A percentile compares a stretch with the other conserved stretches of the same genome.
phyloP scores from a whole-genome alignment of 345 rosid species.

The Eucalyptus regnans region DNA sequence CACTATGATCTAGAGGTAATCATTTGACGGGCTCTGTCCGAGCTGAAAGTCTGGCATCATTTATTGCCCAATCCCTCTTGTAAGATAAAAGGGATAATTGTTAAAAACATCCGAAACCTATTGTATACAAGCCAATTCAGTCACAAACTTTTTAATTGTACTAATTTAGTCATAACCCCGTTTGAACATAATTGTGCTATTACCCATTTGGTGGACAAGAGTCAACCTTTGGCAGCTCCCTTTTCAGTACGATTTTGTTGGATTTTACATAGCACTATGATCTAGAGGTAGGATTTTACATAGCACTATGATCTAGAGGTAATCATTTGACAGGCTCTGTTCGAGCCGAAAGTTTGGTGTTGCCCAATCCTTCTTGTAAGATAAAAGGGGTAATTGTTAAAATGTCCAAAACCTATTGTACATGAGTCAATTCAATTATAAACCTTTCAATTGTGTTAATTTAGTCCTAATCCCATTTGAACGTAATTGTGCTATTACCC shows the following conservation, averaged over 20 bases:
- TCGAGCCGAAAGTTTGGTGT: not conserved
- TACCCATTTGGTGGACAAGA: not conserved
- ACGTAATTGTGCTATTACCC: not conserved
- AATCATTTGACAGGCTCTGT: not conserved
- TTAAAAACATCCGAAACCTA: too few relatives aligned
- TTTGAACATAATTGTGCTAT: not conserved
- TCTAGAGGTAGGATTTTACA: not conserved
- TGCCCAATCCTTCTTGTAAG: not conserved
- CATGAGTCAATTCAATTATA: too few relatives aligned
- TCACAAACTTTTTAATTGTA: fast-evolving
- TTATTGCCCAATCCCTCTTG: too few relatives aligned
- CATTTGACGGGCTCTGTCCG: too few relatives aligned
- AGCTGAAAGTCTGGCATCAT: too few relatives aligned
- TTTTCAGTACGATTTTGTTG: not conserved
- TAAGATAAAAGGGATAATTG: too few relatives aligned
- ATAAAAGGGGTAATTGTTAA: not conserved
- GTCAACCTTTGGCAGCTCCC: not conserved
- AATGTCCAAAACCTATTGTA: too few relatives aligned
- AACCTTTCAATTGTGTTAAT: too few relatives aligned
- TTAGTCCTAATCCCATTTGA: not conserved
- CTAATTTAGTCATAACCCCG: too few relatives aligned
- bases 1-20: too few relatives aligned
- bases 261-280: not conserved
- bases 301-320: not conserved
- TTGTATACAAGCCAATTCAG: too few relatives aligned